Percentiles rank a stretch among this genome's conserved stretches.
These are phyloP conservation scores for Ramaria sp. DNA, from an alignment of 768 basidiomycete species.

Conservation along the genomic window DNA sequence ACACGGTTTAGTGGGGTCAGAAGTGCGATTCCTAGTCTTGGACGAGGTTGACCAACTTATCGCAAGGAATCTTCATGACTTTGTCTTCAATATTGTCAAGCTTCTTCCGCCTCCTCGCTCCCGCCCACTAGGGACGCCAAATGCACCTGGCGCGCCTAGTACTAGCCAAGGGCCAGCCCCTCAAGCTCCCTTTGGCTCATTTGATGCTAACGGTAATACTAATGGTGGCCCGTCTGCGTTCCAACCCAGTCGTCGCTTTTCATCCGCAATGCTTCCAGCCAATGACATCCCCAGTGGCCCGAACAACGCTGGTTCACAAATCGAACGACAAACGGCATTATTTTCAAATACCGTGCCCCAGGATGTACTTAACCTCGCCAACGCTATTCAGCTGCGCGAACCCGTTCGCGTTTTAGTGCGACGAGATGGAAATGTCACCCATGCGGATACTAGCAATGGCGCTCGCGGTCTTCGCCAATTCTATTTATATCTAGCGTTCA, in stretches of 20 bases:
- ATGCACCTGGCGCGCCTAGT: constrained; percentile 22
- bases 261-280: constrained; percentile 23
- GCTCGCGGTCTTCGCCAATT: constrained; percentile 87
- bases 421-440: constrained; percentile 73
- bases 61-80: constrained; percentile 92
- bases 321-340: constrained; percentile 85
- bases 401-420: constrained; percentile 97
- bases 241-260: constrained; percentile 31
- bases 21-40: constrained; percentile 87
- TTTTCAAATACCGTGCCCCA: constrained; percentile 98
- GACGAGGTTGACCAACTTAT: constrained; percentile 98
- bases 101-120: constrained; percentile 82
- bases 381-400: constrained; percentile 87
- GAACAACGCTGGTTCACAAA: constrained; percentile 21
- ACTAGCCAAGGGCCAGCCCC: constrained; percentile 15
- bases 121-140: constrained; percentile 36
- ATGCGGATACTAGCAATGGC: constrained; percentile 57
- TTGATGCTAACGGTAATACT: constrained; percentile 16
- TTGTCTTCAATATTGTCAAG: constrained; percentile 88
- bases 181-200: constrained; percentile 12
- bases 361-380: constrained; percentile 92
- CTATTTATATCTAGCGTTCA: constrained; percentile 93
- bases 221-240: constrained; percentile 18
- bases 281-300: constrained; percentile 26
- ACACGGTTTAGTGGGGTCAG: constrained; percentile 67